Percentiles rank a stretch among this genome's conserved stretches.
Conservation (phyloP, 176 grass and related monocot species). For the Dendrocalamus sinicus region DNA sequence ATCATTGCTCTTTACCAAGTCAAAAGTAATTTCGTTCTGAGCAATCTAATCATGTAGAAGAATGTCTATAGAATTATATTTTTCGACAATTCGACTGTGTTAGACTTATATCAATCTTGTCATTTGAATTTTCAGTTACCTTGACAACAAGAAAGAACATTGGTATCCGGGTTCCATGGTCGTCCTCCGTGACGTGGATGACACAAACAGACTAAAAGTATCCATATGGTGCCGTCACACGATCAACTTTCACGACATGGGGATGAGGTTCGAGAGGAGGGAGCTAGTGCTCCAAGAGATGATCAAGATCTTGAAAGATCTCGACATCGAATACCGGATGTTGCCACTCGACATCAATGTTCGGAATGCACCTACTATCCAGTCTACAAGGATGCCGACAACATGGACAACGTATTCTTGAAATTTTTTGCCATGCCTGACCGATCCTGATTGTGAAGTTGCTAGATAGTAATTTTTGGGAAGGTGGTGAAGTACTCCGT, state of each 20-base stretch:
- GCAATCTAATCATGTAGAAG: background rate
- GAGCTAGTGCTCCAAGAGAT: conserved; percentile 86
- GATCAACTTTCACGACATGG: conserved; percentile 94
- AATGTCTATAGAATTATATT: background rate
- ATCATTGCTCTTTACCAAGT: background rate
- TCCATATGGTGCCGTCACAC: conserved; percentile 91
- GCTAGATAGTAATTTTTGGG: background rate
- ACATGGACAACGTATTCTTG: conserved; percentile 60
- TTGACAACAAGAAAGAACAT: conserved; percentile 93
- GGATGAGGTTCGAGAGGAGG: conserved; percentile 68
- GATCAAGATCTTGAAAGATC: conserved; percentile 78
- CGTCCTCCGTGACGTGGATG: conserved; percentile 77
- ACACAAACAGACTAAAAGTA: conserved; percentile 71
- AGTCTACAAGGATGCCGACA: conserved; percentile 66
- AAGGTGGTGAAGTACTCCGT: background rate
- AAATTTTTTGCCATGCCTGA: background rate
- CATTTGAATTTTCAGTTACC: conserved; percentile 53
- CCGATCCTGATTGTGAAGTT: background rate
- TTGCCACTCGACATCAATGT: conserved; percentile 79
- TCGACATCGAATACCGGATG: conserved; percentile 90
- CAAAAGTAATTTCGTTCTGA: background rate
- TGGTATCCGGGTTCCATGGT: conserved; percentile 84
- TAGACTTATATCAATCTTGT: background rate
- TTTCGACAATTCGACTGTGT: background rate
- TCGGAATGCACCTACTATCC: conserved; percentile 56